Base-by-base conservation (phyloP, 164 flowering plant genomes). In the Vitis amurensis region DNA sequence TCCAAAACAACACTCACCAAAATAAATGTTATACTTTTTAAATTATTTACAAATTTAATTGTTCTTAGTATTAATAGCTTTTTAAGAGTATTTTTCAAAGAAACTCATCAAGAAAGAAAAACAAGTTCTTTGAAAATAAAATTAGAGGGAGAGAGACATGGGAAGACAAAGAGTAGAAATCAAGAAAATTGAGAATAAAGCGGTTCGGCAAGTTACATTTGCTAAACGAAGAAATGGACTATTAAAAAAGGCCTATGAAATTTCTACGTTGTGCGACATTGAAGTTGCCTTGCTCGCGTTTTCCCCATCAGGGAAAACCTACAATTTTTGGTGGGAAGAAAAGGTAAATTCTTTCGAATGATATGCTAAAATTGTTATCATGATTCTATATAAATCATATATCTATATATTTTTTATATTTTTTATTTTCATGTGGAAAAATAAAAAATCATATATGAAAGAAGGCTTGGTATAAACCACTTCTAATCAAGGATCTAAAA, bases 201-300 rank as follows among this genome's bases (percentile, higher is more conserved):
- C 68, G 2, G 23, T 63, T 16, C 55, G 68, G 68, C 68, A 63
- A 44, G 64, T 71, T 6, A 55, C 63, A 13, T 71, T 63, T 63
- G 44, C 73, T 56, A 63, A 71, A 48, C 63, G 73, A 23, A 71
- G 64, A 63, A 63, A 14, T 47, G 68, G 73, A 27, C 68, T 71
- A n/a, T 27, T 71, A 55, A 71, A 71, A 67, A 71, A 71, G 64
- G 68, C 73, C 47, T 63, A 71, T 64, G 73, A 71, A 49, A 61
- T 71, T 31, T 63, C 68, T n/a, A 63, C 63, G 11, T 62, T 71
- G 3, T 71, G 73, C 16, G 73, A 71, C 19, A 13, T 71, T 15
- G 68, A 63, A 49, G n/a, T 71, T 47, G 68, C 73, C 57, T 16
- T 71, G 1, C 48, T 63, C 10, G 10, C 64, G 0, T 71, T 71